Conservation (phyloP, 1,284 basidiomycete genomes). For the Ganoderma sinense region DNA sequence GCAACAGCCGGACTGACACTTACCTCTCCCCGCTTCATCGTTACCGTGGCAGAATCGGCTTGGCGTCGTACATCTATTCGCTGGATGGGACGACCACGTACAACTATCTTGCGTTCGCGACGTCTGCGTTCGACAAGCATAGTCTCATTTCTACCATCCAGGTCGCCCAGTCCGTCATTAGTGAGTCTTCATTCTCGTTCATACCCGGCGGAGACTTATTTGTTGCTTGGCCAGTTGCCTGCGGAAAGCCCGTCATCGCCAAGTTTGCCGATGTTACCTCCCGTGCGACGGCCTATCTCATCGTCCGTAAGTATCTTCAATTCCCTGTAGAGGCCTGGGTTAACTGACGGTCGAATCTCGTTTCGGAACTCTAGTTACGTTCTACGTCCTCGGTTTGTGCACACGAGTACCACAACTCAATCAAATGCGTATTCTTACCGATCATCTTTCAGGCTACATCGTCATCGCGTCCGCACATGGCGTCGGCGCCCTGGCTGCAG, state of each 20-base stretch:
- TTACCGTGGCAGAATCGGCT: conserved; percentile 56
- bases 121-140: conserved; percentile 67
- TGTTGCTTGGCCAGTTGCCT: conserved; percentile 48
- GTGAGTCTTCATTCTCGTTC: conserved; percentile 51
- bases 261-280: conserved; percentile 79
- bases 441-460: conserved; percentile 55
- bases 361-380: conserved; percentile 51
- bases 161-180: conserved; percentile 66
- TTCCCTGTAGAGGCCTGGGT: conserved; percentile 6
- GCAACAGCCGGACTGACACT: neutral
- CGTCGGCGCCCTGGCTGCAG: conserved; percentile 49
- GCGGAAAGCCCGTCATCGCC: conserved; percentile 83
- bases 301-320: conserved; percentile 63
- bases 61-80: conserved; percentile 81
- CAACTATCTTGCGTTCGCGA: conserved; percentile 70
- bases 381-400: conserved; percentile 58
- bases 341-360: neutral
- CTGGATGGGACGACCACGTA: conserved; percentile 76
- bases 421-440: neutral
- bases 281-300: conserved; percentile 64
- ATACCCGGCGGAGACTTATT: conserved; percentile 46
- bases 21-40: neutral
- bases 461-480: conserved; percentile 71
- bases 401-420: neutral
- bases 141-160: conserved; percentile 74